A percentile compares a stretch with the other conserved stretches of the same genome.
Evolutionary conservation across 257 asterid genomes (phyloP).

Genomic region (Apocynum venetum): DNA sequence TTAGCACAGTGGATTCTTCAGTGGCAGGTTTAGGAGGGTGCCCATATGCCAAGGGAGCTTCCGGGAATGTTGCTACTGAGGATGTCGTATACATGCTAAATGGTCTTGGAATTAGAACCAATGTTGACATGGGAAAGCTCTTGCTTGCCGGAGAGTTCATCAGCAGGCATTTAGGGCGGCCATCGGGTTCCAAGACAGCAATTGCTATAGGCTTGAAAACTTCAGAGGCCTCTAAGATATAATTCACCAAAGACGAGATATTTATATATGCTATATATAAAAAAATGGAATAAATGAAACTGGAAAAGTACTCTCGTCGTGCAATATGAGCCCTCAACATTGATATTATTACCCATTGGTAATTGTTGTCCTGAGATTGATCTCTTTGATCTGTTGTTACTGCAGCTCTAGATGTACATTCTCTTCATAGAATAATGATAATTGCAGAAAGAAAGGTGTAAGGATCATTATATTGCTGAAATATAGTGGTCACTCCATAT

Average conservation of each 20-base stretch:
- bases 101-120: slow-evolving; percentile 69
- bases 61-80: slow-evolving; percentile 92
- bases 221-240: slow-evolving; percentile 43
- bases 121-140: slow-evolving; percentile 62
- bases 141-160: slow-evolving; percentile 75
- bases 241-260: slow-evolving; percentile 2
- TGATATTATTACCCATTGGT: too few relatives aligned
- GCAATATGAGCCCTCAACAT: too few relatives aligned
- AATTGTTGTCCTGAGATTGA: too few relatives aligned
- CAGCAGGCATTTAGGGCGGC: slow-evolving; percentile 54
- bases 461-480: too few relatives aligned
- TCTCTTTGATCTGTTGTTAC: too few relatives aligned
- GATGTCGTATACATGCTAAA: slow-evolving; percentile 89
- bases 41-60: slow-evolving; percentile 89
- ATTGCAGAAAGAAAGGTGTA: too few relatives aligned
- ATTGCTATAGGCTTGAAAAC: slow-evolving; percentile 49
- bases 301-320: too few relatives aligned
- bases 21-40: slow-evolving; percentile 89
- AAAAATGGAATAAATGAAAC: background rate
- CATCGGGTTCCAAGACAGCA: slow-evolving; percentile 80
- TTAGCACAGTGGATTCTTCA: slow-evolving; percentile 83
- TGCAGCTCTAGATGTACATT: too few relatives aligned
- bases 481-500: too few relatives aligned
- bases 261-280: background rate
- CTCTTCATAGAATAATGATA: too few relatives aligned